phyloP scores from a whole-genome alignment of 495 filamentous ascomycete genomes.

The Glutinoglossum americanum region DNA sequence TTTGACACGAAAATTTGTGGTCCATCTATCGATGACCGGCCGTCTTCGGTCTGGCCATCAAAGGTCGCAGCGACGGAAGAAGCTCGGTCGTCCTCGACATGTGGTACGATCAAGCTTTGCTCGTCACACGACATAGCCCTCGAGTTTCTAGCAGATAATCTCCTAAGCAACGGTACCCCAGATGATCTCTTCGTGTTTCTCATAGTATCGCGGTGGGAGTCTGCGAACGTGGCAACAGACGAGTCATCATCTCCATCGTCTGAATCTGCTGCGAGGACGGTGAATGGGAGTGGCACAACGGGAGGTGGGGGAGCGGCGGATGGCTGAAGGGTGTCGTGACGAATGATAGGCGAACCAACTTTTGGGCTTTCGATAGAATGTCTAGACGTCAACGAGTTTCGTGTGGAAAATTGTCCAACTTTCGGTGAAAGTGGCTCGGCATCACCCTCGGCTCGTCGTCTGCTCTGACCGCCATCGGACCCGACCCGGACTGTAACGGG shows the following conservation, averaged over 20 bases:
- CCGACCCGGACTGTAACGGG: background rate
- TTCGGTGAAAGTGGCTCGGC: background rate
- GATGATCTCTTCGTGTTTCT: conserved; percentile 3
- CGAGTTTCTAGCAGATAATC: background rate
- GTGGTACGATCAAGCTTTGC: conserved; percentile 23
- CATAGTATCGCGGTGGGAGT: conserved; percentile 15
- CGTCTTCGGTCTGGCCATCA: conserved; percentile 24
- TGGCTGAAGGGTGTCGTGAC: background rate
- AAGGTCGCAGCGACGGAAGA: conserved; percentile 31
- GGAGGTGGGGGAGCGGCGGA: conserved; percentile 15
- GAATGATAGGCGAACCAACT: background rate
- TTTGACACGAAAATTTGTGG: background rate
- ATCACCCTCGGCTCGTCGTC: background rate
- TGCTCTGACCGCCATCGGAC: background rate
- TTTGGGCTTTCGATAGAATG: background rate
- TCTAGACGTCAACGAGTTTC: background rate
- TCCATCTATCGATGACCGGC: background rate
- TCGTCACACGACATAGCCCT: conserved; percentile 13
- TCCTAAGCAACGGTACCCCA: background rate
- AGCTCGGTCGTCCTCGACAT: conserved; percentile 18
- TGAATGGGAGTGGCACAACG: conserved; percentile 39
- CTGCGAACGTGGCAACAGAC: conserved; percentile 40
- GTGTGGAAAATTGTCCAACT: background rate
- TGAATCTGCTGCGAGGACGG: conserved; percentile 22
- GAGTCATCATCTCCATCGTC: conserved; percentile 29